Evolutionary conservation across 768 basidiomycete genomes (phyloP).

Genomic region (Lentinula raphanica): DNA sequence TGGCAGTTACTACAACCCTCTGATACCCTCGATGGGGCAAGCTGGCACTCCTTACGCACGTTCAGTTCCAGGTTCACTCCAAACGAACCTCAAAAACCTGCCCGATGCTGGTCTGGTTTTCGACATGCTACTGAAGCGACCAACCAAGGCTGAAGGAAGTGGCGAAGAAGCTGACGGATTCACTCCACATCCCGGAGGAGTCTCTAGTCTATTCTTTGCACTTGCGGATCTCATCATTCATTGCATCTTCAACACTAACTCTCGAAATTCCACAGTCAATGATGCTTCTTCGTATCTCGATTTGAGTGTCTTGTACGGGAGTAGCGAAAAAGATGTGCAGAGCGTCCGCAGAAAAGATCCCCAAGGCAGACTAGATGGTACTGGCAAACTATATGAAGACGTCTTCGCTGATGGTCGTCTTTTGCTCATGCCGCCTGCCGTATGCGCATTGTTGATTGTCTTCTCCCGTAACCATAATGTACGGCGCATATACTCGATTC

Average conservation of each 20-base stretch:
- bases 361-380: slow-evolving; percentile 28
- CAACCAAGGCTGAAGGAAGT: slow-evolving; percentile 14
- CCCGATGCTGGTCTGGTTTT: slow-evolving; percentile 69
- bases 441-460: slow-evolving; percentile 48
- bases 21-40: slow-evolving; percentile 50
- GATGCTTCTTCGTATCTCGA: slow-evolving; percentile 71
- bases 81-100: slow-evolving; percentile 28
- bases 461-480: slow-evolving; percentile 60
- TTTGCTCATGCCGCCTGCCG: slow-evolving; percentile 47
- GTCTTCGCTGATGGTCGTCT: slow-evolving; percentile 59
- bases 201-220: slow-evolving; percentile 72
- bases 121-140: slow-evolving; percentile 54
- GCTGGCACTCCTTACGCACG: slow-evolving; percentile 66
- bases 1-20: slow-evolving; percentile 55
- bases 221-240: slow-evolving; percentile 78
- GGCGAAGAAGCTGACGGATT: slow-evolving; percentile 6
- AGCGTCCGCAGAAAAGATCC: slow-evolving; percentile 49
- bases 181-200: slow-evolving; percentile 53
- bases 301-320: slow-evolving; percentile 70
- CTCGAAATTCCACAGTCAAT: slow-evolving; percentile 48
- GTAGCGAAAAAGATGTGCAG: slow-evolving; percentile 33
- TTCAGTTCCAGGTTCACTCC: slow-evolving; percentile 45
- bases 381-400: slow-evolving; percentile 64
- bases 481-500: slow-evolving; percentile 10
- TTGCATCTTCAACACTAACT: slow-evolving; percentile 55